Evolutionary conservation across 495 filamentous ascomycete species (phyloP), one percentile per base, ranked within the genome.

Genomic region (Oleoguttula mirabilis): DNA sequence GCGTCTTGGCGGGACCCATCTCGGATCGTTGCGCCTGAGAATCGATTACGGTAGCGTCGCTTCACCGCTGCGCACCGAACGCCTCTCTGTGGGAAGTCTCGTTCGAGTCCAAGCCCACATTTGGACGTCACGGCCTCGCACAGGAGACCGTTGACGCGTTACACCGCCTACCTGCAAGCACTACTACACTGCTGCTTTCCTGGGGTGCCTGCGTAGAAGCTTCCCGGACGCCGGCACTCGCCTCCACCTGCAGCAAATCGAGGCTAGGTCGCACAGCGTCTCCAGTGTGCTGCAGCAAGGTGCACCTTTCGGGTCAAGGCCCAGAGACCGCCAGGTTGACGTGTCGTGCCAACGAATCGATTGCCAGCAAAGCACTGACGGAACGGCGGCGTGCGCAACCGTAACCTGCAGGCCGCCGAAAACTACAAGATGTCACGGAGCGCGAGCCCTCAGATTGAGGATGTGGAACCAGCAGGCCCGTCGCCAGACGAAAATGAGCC

Each of bases 401-500:
- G 65, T 41, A 22, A 39, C 47, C 76, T 82, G 77, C 76, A 77
- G 65, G 70, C 94, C 86, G 90, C 88, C 72, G 84, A 82, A 72
- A n/a, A 83, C 85, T 71, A 53, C 50, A 48, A 52, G 32, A 53
- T 53, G 50, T 48, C 50, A 10, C 32, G 41, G 8, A 34, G 37
- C 25, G 43, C 43, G 10, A 48, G 45, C 35, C 77, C 86, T 58
- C 90, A 93, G 72, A 77, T 84, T 57, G 68, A 70, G 60, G 84
- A 92, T 61, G 79, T 84, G 68, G 88, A 94, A 73, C 79, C 78
- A 72, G 82, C 81, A 79, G 79, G 72, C 73, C 83, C 84, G 71
- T 93, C 88, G 70, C 79, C 81, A 71, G 85, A 92, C 67, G 85
- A 94, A 62, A 71, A 73, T 67, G 66, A 63, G 41, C 21, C 32